Base-by-base conservation (phyloP, 2,329 filamentous ascomycete species). In the Raffaelea deltoideospora region DNA sequence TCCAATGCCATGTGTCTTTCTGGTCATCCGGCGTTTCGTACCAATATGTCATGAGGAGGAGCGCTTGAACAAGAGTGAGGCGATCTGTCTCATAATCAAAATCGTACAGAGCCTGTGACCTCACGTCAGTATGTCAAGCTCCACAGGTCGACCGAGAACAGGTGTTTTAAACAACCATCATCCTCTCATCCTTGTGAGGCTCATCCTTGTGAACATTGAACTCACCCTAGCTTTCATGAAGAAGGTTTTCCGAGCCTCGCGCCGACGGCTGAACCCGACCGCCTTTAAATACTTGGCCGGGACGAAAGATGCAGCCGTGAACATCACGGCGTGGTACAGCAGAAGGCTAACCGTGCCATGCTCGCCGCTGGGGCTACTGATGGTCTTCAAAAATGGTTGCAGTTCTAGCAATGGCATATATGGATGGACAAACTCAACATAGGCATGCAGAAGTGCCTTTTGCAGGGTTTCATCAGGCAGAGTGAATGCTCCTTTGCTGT, bases 1-100 rank as follows among this genome's bases (percentile, higher is more conserved):
- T 93, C 88, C 87, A 95, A 53, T 95, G 87, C 83, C 88, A 95
- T 32, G 87, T 95, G 54, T 95, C 88, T 57, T 95, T 95, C 53
- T 94, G 85, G 54, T 95, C 88, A 57, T 95, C 86, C 0, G 87
- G 87, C 11, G 85, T 93, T 58, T 95, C 87, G 55, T 95, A 95
- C 81, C 88, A 96, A 55, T 93, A 94, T 4, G 87, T 94, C 81
- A 95, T 87, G 41, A 95, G 68, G 19, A 95, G 66, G 18, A 95
- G 66, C 5, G 83, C 79, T 57, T 95, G 88, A 14, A 95, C 85
- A 19, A 95, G 69, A 17, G 85, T 75, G 40, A 95, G 78, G 35
- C 87, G 81, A 55, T 95, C 87, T 31, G 77, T 74, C 57, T 96
- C 88, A 55, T 92, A 93, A 56, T 96, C 88, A 47, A 94, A 92